Percentiles rank a stretch among this genome's conserved stretches.
Conservation (phyloP, 495 filamentous ascomycete species). For the Penicillium ochrochloron region DNA sequence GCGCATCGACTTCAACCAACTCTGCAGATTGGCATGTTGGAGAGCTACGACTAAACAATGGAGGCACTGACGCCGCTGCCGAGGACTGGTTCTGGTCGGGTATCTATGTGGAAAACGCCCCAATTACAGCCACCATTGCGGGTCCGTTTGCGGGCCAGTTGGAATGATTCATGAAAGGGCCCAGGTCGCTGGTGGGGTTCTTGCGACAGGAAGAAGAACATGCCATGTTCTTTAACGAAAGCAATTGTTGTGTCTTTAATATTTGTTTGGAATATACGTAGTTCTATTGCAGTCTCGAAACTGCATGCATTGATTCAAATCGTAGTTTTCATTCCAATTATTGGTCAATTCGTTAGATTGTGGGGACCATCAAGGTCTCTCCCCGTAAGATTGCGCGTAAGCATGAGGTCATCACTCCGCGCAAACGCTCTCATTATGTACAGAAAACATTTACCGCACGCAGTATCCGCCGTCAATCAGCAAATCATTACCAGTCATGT, state of each 20-base stretch:
- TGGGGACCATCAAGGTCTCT: not conserved
- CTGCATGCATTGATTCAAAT: not conserved
- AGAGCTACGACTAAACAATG: conserved; percentile 66
- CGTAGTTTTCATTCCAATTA: not conserved
- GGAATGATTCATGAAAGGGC: not conserved
- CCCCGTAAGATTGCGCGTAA: not conserved
- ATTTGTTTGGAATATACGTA: no score
- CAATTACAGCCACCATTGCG: conserved; percentile 61
- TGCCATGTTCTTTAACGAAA: not conserved
- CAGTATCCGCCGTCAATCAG: conserved; percentile 70
- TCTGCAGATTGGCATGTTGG: conserved; percentile 78
- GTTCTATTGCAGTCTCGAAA: not conserved
- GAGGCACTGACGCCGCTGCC: conserved; percentile 48
- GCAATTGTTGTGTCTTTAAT: not conserved
- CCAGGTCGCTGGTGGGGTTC: no score
- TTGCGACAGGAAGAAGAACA: not conserved
- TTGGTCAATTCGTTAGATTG: not conserved
- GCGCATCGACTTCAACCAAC: conserved; percentile 64
- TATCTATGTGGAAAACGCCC: conserved; percentile 68
- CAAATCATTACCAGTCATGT: conserved; percentile 82
- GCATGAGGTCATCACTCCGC: not conserved
- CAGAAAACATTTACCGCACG: conserved; percentile 39
- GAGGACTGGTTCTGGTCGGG: conserved; percentile 79
- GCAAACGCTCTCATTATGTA: not conserved
- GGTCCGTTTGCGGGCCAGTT: conserved; percentile 39